Evolutionary conservation across 2,329 filamentous ascomycete genomes (phyloP), one percentile per base, ranked within the genome.

Genomic region (Fusarium subtropicale): DNA sequence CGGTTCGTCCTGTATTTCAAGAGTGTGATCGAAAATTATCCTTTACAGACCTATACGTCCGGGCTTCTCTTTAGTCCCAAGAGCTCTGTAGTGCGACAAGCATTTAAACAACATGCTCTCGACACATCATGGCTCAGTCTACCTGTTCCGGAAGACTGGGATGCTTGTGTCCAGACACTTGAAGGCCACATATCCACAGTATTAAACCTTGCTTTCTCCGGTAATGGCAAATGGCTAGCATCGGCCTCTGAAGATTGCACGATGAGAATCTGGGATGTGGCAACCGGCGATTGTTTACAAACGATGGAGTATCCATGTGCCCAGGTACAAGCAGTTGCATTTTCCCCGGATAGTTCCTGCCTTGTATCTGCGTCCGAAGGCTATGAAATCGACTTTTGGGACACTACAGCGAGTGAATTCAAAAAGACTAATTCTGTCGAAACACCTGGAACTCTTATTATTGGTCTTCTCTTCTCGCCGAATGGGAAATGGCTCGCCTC

Each of bases 361-460:
- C 39, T 42, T 24, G 39, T 16, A 4, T 9, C 22, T 9, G 20
- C 8, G 15, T 5, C 20, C 16, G 9, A n/a, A 24, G 9, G 9
- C 1, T 42, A 16, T 7, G 4, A 13, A 42, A 42, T 24, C 20
- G 20, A 42, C 13, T 16, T 42, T 16, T 42, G 15, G 13, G 39
- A 42, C 7, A 42, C 39, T 11, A 42, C 3, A 0, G 15, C 7
- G 3, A 8, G 7, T 13, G 39, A 42, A 16, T 42, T 42, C 7
- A 42, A 42, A 1, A 24, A 42, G 20, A 42, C 0, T 16, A 3
- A 22, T 6, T 24, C 20, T 24, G 15, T 24, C 1, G 10, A 24
- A 12, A 42, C 39, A 3, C 13, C 1, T 2, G 20, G 20, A 2
- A 1, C 1, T 15, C 8, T 20, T 24, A 24, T 42, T 8, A 9